These are phyloP conservation scores for Cryptococcus sp. DNA, from an alignment of 1,284 basidiomycete genomes.

Conservation along the genomic window DNA sequence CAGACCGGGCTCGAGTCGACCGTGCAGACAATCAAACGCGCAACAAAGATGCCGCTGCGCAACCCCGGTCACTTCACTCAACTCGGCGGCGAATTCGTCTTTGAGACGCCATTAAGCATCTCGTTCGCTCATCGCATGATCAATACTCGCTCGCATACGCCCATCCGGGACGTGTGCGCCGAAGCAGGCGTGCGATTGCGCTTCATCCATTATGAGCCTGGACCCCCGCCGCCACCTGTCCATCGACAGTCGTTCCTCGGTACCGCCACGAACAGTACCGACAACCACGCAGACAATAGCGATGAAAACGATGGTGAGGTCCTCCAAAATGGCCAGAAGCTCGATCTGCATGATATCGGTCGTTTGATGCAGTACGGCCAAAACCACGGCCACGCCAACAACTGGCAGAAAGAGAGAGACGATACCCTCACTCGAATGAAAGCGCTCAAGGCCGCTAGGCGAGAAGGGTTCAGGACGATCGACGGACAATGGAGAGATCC, in stretches of 20 bases:
- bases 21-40: conserved; percentile 45
- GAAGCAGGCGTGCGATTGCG: conserved; percentile 32
- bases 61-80: conserved; percentile 74
- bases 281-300: background rate
- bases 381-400: conserved; percentile 2
- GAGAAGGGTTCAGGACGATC: conserved; percentile 12
- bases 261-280: conserved; percentile 1
- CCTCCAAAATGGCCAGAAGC: no score
- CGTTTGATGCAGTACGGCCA: no score
- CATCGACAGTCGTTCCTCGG: conserved; percentile 18
- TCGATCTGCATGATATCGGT: no score
- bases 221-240: conserved; percentile 31
- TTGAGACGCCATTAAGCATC: conserved; percentile 63
- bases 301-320: background rate
- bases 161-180: conserved; percentile 66
- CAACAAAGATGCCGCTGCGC: conserved; percentile 63
- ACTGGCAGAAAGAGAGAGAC: conserved; percentile 37
- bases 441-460: conserved; percentile 26
- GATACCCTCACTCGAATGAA: conserved; percentile 36
- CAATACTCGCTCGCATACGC: conserved; percentile 67
- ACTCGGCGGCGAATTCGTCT: conserved; percentile 85
- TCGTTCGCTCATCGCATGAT: conserved; percentile 52
- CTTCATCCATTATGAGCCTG: conserved; percentile 40
- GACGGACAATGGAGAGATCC: background rate
- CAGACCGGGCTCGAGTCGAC: conserved; percentile 34